phyloP scores from a whole-genome alignment of 805 yeast species.

The Candida peoriensis region DNA sequence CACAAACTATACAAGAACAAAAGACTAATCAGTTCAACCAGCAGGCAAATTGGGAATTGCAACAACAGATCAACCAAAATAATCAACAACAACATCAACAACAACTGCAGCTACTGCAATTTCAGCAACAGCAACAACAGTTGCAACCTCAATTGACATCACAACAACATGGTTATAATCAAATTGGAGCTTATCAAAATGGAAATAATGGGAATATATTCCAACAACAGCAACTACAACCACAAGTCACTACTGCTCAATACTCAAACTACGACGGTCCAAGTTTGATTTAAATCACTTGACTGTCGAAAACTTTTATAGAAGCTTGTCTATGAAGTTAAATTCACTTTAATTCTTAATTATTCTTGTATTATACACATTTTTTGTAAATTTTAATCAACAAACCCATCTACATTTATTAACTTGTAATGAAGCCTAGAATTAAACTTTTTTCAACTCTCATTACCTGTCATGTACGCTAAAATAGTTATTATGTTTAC shows the following conservation, averaged over 20 bases:
- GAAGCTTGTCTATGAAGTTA: too few species aligned
- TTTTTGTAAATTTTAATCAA: too few species aligned
- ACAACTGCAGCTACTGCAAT: constrained; percentile 17
- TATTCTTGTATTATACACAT: too few species aligned
- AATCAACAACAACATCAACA: constrained; percentile 24
- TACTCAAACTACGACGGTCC: constrained; percentile 5
- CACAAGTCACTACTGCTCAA: background rate
- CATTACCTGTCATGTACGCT: too few species aligned
- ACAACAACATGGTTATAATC: constrained; percentile 5
- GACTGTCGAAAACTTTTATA: too few species aligned
- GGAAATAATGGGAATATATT: constrained; percentile 2
- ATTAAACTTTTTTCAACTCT: too few species aligned
- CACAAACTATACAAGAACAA: constrained; percentile 49
- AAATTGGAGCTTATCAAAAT: constrained; percentile 6
- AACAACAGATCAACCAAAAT: constrained; percentile 20
- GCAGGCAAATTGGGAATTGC: constrained; percentile 33
- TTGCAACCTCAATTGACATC: constrained; percentile 22
- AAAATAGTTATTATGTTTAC: too few species aligned
- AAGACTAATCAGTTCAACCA: constrained; percentile 32
- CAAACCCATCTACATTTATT: too few species aligned
- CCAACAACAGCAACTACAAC: constrained; percentile 1
- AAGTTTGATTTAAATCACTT: constrained; percentile 5
- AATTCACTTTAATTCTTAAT: too few species aligned
- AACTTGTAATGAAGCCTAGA: too few species aligned
- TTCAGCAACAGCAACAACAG: constrained; percentile 12